These are phyloP conservation scores for Carnegiea gigantea DNA, from an alignment of 179 eudicot genomes.

Conservation along the genomic window DNA sequence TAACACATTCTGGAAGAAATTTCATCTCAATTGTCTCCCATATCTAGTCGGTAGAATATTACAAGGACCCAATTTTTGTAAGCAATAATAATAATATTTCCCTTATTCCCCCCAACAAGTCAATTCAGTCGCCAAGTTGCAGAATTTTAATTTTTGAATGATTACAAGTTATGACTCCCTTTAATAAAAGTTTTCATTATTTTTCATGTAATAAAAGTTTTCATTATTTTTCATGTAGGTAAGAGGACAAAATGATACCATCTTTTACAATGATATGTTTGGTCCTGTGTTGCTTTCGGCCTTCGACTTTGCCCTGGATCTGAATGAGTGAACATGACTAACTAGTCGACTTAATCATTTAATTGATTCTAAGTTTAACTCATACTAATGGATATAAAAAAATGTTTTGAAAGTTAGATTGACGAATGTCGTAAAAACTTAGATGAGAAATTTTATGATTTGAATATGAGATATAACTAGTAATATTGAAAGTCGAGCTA, in stretches of 20 bases:
- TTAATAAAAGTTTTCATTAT: neutral
- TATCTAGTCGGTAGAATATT: neutral
- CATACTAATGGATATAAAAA: no score
- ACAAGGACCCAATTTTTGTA: no score
- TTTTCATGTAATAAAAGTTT: neutral
- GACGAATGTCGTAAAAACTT: no score
- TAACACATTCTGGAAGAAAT: neutral
- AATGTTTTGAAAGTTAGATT: no score
- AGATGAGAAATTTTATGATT: no score
- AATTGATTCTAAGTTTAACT: no score
- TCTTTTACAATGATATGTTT: constrained; percentile 19
- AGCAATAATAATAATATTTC: no score
- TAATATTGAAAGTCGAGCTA: no score
- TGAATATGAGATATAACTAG: no score
- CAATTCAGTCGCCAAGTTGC: neutral
- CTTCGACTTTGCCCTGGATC: neutral
- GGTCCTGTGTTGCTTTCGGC: constrained; percentile 31
- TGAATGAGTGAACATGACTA: no score
- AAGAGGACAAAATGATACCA: constrained; percentile 27
- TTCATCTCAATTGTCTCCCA: neutral
- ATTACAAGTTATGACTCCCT: constrained; percentile 11
- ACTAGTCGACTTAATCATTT: no score
- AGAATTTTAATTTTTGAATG: neutral
- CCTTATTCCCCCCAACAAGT: neutral
- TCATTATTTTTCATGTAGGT: neutral